Evolutionary conservation across 805 yeast species (phyloP).

Genomic region (Candida qinlingensis): DNA sequence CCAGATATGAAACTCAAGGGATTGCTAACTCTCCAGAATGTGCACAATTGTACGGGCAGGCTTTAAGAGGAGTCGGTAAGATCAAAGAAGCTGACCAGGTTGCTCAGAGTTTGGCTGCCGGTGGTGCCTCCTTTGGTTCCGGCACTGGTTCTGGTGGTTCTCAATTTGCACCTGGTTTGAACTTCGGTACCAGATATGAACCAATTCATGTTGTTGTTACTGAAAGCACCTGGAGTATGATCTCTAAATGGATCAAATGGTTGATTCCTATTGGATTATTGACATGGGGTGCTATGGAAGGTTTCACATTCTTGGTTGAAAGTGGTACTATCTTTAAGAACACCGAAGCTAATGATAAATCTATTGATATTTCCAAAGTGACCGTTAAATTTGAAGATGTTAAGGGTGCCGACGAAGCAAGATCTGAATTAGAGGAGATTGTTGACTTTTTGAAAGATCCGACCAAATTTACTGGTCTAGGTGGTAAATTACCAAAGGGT

Average conservation of each 20-base stretch:
- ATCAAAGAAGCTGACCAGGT: slow-evolving; percentile 71
- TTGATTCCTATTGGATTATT: slow-evolving; percentile 73
- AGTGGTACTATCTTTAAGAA: slow-evolving; percentile 75
- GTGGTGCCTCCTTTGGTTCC: slow-evolving; percentile 13
- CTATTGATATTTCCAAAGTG: slow-evolving; percentile 78
- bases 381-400: slow-evolving; percentile 90
- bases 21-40: slow-evolving; percentile 80
- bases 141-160: slow-evolving; percentile 18
- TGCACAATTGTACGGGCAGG: slow-evolving; percentile 72
- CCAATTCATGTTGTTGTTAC: slow-evolving; percentile 94
- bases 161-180: slow-evolving; percentile 25
- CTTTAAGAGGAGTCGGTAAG: slow-evolving; percentile 73
- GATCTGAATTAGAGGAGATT: slow-evolving; percentile 94
- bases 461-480: slow-evolving; percentile 89
- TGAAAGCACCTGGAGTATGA: slow-evolving; percentile 72
- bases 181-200: slow-evolving; percentile 61
- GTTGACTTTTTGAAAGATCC: slow-evolving; percentile 98
- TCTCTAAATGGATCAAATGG: slow-evolving; percentile 89
- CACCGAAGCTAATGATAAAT: slow-evolving; percentile 66
- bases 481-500: slow-evolving; percentile 97
- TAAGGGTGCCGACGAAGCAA: slow-evolving; percentile 97
- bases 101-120: slow-evolving; percentile 39
- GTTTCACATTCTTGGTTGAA: slow-evolving; percentile 75
- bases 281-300: slow-evolving; percentile 76
- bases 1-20: slow-evolving; percentile 92